Evolutionary conservation across 2,329 filamentous ascomycete genomes (phyloP).

Genomic region (Penicillium sp.): DNA sequence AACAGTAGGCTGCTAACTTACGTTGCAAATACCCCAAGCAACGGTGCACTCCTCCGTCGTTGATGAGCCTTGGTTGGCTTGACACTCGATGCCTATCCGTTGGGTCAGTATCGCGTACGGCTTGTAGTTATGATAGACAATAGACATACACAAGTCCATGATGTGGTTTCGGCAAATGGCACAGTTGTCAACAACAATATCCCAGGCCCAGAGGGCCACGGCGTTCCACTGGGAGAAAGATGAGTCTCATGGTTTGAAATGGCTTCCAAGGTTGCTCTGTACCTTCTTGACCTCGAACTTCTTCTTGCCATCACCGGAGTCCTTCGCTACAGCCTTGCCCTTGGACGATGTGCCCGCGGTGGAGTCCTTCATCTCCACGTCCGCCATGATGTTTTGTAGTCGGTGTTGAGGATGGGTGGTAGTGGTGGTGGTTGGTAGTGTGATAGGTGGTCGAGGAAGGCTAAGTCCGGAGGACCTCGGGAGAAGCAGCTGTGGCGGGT

Average conservation of each 20-base stretch:
- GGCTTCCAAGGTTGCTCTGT: conserved; percentile 20
- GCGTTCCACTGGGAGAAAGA: conserved; percentile 76
- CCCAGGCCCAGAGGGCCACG: conserved; percentile 97
- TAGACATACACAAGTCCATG: conserved; percentile 84
- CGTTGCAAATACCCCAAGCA: conserved; percentile 98
- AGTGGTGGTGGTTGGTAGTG: conserved; percentile 3
- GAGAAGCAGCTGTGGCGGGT: conserved; percentile 3
- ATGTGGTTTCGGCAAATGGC: conserved; percentile 99
- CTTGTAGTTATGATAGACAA: neutral
- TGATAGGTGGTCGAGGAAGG: conserved; percentile 7
- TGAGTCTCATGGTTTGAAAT: conserved; percentile 8
- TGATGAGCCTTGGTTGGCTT: conserved; percentile 95
- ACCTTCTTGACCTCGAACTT: conserved; percentile 99
- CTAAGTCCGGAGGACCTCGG: conserved; percentile 1
- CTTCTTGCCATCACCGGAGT: conserved; percentile 59
- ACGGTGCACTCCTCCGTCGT: conserved; percentile 98
- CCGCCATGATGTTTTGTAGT: conserved; percentile 61
- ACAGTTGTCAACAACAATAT: conserved; percentile 99
- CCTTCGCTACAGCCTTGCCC: conserved; percentile 54
- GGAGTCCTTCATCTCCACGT: conserved; percentile 92
- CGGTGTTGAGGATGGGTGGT: conserved; percentile 6
- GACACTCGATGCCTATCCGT: conserved; percentile 80
- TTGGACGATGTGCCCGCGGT: conserved; percentile 49
- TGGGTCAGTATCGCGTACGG: conserved; percentile 7
- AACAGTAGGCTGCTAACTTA: conserved; percentile 47